Evolutionary conservation across 306 rosid genomes (phyloP).

Genomic region (Quercus engelmannii): DNA sequence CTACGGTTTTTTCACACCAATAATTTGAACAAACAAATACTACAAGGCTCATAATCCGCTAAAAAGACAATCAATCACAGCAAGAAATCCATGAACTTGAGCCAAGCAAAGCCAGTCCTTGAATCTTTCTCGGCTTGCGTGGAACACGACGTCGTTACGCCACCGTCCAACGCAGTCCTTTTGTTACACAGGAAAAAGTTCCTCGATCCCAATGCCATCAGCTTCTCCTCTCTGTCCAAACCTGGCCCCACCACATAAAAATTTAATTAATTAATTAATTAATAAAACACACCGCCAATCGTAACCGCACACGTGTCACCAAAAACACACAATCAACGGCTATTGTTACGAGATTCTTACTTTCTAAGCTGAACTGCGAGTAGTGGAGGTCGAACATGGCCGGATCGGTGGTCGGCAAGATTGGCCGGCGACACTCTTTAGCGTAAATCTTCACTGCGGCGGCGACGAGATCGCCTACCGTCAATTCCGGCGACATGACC

Average conservation of each 20-base stretch:
- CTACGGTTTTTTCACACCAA: background rate
- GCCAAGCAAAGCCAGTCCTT: constrained; percentile 49
- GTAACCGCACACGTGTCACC: background rate
- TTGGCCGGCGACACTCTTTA: constrained; percentile 83
- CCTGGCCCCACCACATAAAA: constrained; percentile 35
- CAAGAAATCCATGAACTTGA: constrained; percentile 61
- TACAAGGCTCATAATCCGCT: no score
- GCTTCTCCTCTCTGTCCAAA: constrained; percentile 57
- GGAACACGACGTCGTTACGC: constrained; percentile 39
- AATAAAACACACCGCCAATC: constrained; percentile 10
- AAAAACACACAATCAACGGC: background rate
- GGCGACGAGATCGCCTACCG: constrained; percentile 56
- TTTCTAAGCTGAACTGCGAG: constrained; percentile 92
- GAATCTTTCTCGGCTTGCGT: constrained; percentile 39
- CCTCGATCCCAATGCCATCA: constrained; percentile 64
- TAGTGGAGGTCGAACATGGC: constrained; percentile 72
- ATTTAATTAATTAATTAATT: background rate
- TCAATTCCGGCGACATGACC: constrained; percentile 46
- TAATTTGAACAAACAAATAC: background rate
- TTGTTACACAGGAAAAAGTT: constrained; percentile 66
- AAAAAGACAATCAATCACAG: constrained; percentile 3
- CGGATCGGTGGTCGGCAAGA: constrained; percentile 36
- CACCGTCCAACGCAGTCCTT: constrained; percentile 17
- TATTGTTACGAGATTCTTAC: constrained; percentile 31
- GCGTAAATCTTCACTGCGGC: constrained; percentile 48